Percentiles rank a stretch among this genome's conserved stretches.
Evolutionary conservation across 805 yeast species (phyloP).

Genomic region (Schizosaccharomyces pombe): ASM294v3 CU329670.1:267501-268000

Average conservation of each 20-base stretch:
- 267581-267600: constrained; percentile 88
- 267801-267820: constrained; percentile 60
- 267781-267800: constrained; percentile 82
- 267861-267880: constrained; percentile 60
- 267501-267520: constrained; percentile 85
- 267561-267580: constrained; percentile 98
- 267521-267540: constrained; percentile 85
- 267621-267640: constrained; percentile 91
- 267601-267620: constrained; percentile 97
- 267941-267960: constrained; percentile 76
- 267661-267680: constrained; percentile 99
- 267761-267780: constrained; percentile 78
- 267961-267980: constrained; percentile 75
- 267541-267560: constrained; percentile 84
- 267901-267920: constrained; percentile 88
- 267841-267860: constrained; percentile 79
- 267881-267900: constrained; percentile 68
- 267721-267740: constrained; percentile 97
- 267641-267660: constrained; percentile 79
- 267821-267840: constrained; percentile 85
- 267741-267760: constrained; percentile 85
- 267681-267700: constrained; percentile 88
- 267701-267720: constrained; percentile 78
- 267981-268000: constrained; percentile 76
- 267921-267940: constrained; percentile 91